Evolutionary conservation across 768 basidiomycete species (phyloP).

Genomic region (Filobasidium wieringae): DNA sequence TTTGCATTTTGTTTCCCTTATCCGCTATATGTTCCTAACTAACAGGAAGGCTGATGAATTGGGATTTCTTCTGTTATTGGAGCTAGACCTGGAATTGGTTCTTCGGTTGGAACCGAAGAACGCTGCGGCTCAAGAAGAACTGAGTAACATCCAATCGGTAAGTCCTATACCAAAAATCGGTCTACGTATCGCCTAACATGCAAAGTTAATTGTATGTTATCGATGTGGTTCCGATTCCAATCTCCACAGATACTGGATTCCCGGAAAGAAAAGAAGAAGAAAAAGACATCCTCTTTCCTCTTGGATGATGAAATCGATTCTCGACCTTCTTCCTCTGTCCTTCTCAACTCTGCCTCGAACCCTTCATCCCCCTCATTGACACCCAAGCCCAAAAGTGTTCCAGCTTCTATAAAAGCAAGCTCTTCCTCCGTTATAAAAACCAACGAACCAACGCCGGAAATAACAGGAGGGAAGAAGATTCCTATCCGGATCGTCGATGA

Average conservation of each 20-base stretch:
- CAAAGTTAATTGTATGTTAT: not conserved
- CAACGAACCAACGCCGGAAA: no score
- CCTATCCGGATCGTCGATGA: no score
- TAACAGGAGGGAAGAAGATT: no score
- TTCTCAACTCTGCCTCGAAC: no score
- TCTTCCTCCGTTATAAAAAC: no score
- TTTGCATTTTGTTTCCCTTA: not conserved
- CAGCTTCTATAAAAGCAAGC: no score
- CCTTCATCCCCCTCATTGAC: no score
- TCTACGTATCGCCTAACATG: not conserved
- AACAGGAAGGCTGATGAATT: constrained; percentile 3
- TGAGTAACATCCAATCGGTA: constrained; percentile 44
- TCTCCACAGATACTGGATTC: not conserved
- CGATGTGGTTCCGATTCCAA: no score
- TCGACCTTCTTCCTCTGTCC: no score
- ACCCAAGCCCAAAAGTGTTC: no score
- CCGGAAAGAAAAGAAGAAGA: not conserved
- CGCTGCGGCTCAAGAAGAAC: constrained; percentile 52
- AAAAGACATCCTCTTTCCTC: not conserved
- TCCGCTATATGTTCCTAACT: no score
- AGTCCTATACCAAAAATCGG: constrained; percentile 7
- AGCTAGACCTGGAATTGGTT: constrained; percentile 52
- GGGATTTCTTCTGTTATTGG: not conserved
- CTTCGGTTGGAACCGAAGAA: constrained; percentile 57
- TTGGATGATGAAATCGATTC: not conserved